phyloP scores from a whole-genome alignment of 1,284 basidiomycete genomes.

The Rhizoctonia solani region DNA sequence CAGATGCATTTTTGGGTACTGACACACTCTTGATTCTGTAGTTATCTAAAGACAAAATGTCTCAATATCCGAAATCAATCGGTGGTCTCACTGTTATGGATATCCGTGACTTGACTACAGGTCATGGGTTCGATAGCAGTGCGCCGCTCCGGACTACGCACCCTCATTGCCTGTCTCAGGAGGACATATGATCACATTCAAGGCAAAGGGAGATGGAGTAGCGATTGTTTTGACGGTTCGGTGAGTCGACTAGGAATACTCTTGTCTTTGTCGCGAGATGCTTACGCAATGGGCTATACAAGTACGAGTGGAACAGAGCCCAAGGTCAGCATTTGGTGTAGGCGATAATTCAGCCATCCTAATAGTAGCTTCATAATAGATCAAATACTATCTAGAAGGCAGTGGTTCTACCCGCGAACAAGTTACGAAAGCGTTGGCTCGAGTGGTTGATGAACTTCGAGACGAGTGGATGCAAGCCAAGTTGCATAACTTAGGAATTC shows the following conservation, averaged over 20 bases:
- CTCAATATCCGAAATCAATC: constrained; percentile 61
- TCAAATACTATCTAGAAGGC: constrained; percentile 84
- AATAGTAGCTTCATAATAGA: too few species aligned
- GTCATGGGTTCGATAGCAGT: constrained; percentile 65
- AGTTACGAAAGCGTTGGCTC: constrained; percentile 53
- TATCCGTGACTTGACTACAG: constrained; percentile 71
- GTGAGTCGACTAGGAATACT: constrained; percentile 52
- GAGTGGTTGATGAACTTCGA: constrained; percentile 61
- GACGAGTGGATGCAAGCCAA: constrained; percentile 69
- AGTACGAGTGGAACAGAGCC: constrained; percentile 88
- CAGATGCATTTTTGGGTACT: neutral
- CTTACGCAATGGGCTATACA: neutral
- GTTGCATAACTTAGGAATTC: neutral
- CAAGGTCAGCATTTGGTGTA: too few species aligned
- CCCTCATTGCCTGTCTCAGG: constrained; percentile 72
- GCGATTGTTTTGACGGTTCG: constrained; percentile 67
- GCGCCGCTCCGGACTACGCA: constrained; percentile 51
- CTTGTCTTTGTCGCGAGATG: neutral
- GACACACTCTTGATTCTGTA: neutral
- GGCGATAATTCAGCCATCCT: too few species aligned
- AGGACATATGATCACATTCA: constrained; percentile 83
- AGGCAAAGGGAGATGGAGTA: constrained; percentile 54
- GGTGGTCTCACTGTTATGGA: constrained; percentile 62
- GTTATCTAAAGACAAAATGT: neutral
- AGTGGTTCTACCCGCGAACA: constrained; percentile 55